Percentiles rank a stretch among this genome's conserved stretches.
phyloP scores from a whole-genome alignment of 331 rosid species.

The Quercus tomentella region DNA sequence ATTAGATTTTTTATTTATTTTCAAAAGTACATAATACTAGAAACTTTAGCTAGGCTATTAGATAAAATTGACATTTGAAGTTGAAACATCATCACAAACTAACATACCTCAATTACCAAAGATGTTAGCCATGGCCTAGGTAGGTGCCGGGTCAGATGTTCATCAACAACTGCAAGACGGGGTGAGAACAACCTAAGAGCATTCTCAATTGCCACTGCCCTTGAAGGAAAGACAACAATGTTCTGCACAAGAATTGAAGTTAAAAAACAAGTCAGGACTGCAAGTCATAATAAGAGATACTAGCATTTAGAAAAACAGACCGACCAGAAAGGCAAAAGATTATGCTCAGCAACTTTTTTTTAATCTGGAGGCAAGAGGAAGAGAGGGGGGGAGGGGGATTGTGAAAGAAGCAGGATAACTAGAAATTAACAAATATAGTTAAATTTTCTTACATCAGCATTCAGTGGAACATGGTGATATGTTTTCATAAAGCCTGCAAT shows the following conservation, averaged over 20 bases:
- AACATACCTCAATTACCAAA: conserved; percentile 64
- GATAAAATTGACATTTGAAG: background rate
- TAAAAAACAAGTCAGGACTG: conserved; percentile 38
- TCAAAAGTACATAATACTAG: background rate
- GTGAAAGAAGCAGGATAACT: conserved; percentile 3
- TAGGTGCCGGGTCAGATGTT: conserved; percentile 80
- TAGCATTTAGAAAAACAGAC: background rate
- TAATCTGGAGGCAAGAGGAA: background rate
- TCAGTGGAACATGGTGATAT: conserved; percentile 86
- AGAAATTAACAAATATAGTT: background rate
- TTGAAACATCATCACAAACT: background rate
- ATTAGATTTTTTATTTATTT: background rate
- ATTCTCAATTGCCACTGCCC: conserved; percentile 89
- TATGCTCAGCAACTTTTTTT: background rate
- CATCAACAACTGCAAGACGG: conserved; percentile 89
- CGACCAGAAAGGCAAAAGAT: background rate
- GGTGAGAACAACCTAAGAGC: conserved; percentile 92
- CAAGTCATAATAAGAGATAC: background rate
- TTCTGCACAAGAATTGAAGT: conserved; percentile 60
- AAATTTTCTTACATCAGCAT: conserved; percentile 57
- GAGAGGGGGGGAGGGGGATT: no score
- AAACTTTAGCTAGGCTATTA: background rate
- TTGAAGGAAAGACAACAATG: conserved; percentile 89
- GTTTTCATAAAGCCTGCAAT: conserved; percentile 92
- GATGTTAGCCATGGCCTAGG: conserved; percentile 87